Evolutionary conservation across 169 alveolate genomes (phyloP), one percentile per base, ranked within the genome.

Genomic region (Theileria annulata): DNA sequence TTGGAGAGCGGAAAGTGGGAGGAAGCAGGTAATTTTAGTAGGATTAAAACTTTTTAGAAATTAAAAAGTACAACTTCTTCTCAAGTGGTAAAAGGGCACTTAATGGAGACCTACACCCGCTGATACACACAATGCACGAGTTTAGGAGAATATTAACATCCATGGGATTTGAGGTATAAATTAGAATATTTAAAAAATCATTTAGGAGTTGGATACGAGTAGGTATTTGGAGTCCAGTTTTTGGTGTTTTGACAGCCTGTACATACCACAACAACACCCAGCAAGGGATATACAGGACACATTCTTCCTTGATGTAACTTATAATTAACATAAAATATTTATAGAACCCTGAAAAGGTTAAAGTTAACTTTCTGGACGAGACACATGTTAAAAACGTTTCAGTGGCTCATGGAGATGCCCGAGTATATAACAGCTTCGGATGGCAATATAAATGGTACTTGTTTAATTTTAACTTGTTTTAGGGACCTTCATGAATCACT

Each of bases 271-370:
- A 92, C 97, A 97, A 80, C 99, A 98, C 85, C 99, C 99, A 13
- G 99, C 99, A 3, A 94, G 99, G 58, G 99, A 98, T 86, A 95
- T 97, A 19, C 99, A 98, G 81, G 99, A 98, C 86, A 98, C 99
- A 25, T 98, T 98, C 95, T 98, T 98, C 92, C 82, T 97, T 48
- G 88, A 93, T 70, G 91, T 79, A 33, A 37, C 81, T 19, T 84
- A 9, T 15, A 9, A 25, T 60, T 56, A 23, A 0, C 2, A 63
- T 70, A 0, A 47, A 71, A 31, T 69, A 37, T 60, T 59, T 54
- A 9, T 79, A 79, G 79, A 62, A 19, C 10, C 93, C 94, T 79
- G 89, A 91, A 56, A 77, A 58, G 63, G 91, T 70, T 47, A 63
- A 67, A 59, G 74, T 51, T 49, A 87, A 67, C 19, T 72, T 59